phyloP scores from a whole-genome alignment of 176 grass and related monocot species.

The Triticum dicoccoides region DNA sequence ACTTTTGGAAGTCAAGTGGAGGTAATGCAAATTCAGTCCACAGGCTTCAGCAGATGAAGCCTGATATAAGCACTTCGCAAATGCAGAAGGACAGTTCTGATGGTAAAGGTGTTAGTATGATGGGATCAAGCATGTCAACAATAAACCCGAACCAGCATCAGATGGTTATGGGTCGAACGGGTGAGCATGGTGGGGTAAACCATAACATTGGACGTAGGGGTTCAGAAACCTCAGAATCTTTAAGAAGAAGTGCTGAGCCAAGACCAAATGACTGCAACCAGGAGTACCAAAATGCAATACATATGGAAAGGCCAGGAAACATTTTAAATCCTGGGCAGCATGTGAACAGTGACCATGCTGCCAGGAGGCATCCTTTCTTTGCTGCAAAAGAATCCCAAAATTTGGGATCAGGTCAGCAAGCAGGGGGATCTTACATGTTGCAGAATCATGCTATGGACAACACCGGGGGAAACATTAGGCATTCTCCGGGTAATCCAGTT shows the following conservation, averaged over 20 bases:
- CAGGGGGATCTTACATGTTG: conserved; percentile 48
- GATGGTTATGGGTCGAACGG: conserved; percentile 28
- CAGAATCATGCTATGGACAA: conserved; percentile 50
- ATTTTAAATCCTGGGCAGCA: conserved; percentile 42
- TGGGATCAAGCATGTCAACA: conserved; percentile 40
- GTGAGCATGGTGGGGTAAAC: conserved; percentile 58
- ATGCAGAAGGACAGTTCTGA: conserved; percentile 38
- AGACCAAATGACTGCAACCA: conserved; percentile 50
- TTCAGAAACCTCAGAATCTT: conserved; percentile 52
- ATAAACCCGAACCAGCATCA: conserved; percentile 50
- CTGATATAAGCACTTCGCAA: conserved; percentile 40
- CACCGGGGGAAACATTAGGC: conserved; percentile 60
- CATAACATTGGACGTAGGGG: conserved; percentile 36
- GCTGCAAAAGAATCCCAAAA: conserved; percentile 39
- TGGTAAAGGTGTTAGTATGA: conserved; percentile 38
- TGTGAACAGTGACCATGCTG: conserved; percentile 34
- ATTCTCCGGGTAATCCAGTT: conserved; percentile 37
- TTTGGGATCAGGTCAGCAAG: conserved; percentile 39
- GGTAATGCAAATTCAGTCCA: conserved; percentile 48
- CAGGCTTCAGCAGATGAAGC: conserved; percentile 45
- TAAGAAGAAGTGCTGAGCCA: conserved; percentile 51
- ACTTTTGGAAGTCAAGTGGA: conserved; percentile 48
- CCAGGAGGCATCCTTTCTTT: conserved; percentile 42
- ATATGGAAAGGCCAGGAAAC: conserved; percentile 38
- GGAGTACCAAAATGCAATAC: conserved; percentile 45